Percentiles rank a stretch among this genome's conserved stretches.
phyloP scores from a whole-genome alignment of 179 eudicot genomes.

The Spinacia oleracea region DNA sequence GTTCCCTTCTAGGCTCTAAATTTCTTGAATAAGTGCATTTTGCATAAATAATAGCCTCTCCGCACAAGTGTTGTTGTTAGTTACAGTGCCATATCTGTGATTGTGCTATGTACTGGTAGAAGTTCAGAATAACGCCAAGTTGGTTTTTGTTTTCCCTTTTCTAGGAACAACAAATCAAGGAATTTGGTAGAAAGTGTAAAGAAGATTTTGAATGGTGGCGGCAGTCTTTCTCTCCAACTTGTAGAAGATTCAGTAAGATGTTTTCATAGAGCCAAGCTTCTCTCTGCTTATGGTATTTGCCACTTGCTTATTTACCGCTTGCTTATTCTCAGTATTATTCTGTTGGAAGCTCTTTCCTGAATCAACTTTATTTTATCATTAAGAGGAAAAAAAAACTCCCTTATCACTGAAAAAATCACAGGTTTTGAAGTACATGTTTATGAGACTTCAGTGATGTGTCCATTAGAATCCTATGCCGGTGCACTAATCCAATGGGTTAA shows the following conservation, averaged over 20 bases:
- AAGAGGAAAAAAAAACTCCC: background rate
- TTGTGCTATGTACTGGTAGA: background rate
- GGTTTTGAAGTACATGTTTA: background rate
- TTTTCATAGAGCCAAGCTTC: conserved; percentile 70
- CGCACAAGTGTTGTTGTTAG: background rate
- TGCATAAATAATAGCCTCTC: background rate
- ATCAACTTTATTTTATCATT: background rate
- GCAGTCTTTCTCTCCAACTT: conserved; percentile 65
- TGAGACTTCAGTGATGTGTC: background rate
- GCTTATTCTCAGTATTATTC: background rate
- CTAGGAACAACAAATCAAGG: conserved; percentile 43
- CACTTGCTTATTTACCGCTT: background rate
- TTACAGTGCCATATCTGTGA: background rate
- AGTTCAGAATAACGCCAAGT: background rate
- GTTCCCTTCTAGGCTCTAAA: background rate
- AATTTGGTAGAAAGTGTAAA: conserved; percentile 38
- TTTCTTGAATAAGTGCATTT: background rate
- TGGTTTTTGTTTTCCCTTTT: background rate
- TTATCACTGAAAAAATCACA: background rate
- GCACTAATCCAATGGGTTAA: background rate
- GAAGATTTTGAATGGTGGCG: conserved; percentile 90
- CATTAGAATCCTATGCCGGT: background rate
- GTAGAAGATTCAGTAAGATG: conserved; percentile 43
- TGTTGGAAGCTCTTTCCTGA: background rate
- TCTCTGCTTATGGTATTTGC: conserved; percentile 82